These are phyloP conservation scores for Paramarasmius palmivorus DNA, from an alignment of 1,284 basidiomycete genomes.

Conservation along the genomic window DNA sequence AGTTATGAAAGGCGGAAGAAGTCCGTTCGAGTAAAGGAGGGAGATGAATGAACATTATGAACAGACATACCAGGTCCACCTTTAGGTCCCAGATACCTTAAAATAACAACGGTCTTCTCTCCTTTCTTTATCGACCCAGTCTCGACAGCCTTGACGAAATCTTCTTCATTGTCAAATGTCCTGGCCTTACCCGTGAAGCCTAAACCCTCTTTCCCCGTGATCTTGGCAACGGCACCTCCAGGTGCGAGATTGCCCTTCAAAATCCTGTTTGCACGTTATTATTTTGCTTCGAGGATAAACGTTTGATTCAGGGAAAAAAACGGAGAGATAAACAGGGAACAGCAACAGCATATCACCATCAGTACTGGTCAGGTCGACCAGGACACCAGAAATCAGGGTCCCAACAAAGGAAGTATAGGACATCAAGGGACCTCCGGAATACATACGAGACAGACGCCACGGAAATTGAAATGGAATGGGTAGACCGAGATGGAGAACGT, in stretches of 20 bases:
- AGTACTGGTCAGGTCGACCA: too few relatives aligned
- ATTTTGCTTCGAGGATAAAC: neutral
- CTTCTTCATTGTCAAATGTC: conserved; percentile 83
- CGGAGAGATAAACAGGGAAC: too few relatives aligned
- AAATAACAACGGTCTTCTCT: conserved; percentile 88
- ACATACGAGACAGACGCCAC: too few relatives aligned
- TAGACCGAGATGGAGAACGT: conserved; percentile 21
- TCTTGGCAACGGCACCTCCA: conserved; percentile 91
- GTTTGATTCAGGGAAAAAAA: neutral
- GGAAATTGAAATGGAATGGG: neutral
- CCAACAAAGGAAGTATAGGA: neutral
- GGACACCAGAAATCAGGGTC: too few relatives aligned
- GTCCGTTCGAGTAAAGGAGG: neutral
- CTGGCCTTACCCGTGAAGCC: conserved; percentile 83
- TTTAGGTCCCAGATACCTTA: conserved; percentile 88
- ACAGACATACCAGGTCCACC: conserved; percentile 79
- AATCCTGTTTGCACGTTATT: conserved; percentile 48
- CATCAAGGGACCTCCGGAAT: too few relatives aligned
- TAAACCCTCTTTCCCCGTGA: conserved; percentile 91
- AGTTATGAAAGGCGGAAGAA: conserved; percentile 9
- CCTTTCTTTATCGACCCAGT: conserved; percentile 79
- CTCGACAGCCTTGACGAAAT: conserved; percentile 80
- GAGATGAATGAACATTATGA: conserved; percentile 6
- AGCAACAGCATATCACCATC: neutral
- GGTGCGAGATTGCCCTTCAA: conserved; percentile 89